Evolutionary conservation across 106 monocot species (phyloP).

Genomic region (Vanilla planifolia): DNA sequence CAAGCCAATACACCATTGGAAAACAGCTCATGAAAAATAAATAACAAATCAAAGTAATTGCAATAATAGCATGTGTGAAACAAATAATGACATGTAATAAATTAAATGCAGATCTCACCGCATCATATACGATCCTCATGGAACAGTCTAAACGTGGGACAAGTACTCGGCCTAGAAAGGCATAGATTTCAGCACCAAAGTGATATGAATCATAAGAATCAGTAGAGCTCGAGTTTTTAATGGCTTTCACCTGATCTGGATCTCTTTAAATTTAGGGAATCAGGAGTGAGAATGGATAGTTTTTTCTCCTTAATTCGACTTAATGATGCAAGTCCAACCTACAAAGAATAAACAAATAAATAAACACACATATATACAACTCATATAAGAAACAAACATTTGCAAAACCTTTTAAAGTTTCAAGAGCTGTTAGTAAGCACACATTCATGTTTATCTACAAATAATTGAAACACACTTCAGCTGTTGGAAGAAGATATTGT

Average conservation of each 20-base stretch:
- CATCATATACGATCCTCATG: conserved; percentile 20
- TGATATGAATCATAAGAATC: background rate
- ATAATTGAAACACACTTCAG: too few relatives aligned
- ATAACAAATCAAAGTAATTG: background rate
- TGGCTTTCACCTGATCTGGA: conserved; percentile 24
- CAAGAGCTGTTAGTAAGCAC: too few relatives aligned
- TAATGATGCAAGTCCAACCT: conserved; percentile 8
- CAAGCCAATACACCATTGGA: background rate
- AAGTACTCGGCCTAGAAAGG: conserved; percentile 19
- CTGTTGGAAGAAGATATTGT: too few relatives aligned
- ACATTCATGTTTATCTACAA: too few relatives aligned
- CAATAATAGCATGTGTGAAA: background rate
- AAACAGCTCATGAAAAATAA: background rate
- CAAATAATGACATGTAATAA: background rate
- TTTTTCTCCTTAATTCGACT: conserved; percentile 5
- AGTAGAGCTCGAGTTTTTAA: background rate
- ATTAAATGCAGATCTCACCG: conserved; percentile 7
- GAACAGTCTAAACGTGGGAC: conserved; percentile 18
- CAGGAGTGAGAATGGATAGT: conserved; percentile 15
- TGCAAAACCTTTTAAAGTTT: background rate
- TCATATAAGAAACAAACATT: background rate
- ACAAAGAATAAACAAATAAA: background rate
- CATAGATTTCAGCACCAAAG: background rate
- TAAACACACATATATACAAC: background rate
- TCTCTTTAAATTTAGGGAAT: conserved; percentile 26